A percentile compares a stretch with the other conserved stretches of the same genome.
Evolutionary conservation across 2,329 filamentous ascomycete genomes (phyloP).

Genomic region (Nannizziopsis barbatae): DNA sequence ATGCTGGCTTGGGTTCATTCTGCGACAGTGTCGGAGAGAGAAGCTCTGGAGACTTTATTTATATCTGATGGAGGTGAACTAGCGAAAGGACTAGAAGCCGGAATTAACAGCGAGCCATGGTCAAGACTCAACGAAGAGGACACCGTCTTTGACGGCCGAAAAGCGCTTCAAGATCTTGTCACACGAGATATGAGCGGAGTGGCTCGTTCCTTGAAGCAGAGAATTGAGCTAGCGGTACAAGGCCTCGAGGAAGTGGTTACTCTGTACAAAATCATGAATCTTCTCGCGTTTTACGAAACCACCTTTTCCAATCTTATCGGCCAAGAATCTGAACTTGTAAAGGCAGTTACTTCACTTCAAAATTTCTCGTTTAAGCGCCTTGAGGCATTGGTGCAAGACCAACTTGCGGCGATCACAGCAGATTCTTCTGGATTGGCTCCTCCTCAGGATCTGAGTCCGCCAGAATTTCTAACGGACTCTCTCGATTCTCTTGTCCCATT

Average conservation of each 20-base stretch:
- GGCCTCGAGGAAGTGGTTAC: constrained; percentile 81
- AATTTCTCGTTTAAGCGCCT: constrained; percentile 73
- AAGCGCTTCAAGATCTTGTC: constrained; percentile 73
- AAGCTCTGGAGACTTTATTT: constrained; percentile 84
- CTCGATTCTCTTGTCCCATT: constrained; percentile 66
- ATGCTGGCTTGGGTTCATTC: constrained; percentile 98
- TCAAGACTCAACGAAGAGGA: constrained; percentile 50
- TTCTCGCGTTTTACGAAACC: constrained; percentile 76
- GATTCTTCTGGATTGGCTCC: constrained; percentile 61
- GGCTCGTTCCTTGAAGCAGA: constrained; percentile 70
- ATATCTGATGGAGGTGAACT: constrained; percentile 84
- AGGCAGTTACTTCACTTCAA: constrained; percentile 57
- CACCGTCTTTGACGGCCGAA: constrained; percentile 62
- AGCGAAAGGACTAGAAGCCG: constrained; percentile 66
- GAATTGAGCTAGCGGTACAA: constrained; percentile 83
- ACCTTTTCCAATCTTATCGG: constrained; percentile 77
- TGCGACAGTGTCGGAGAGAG: constrained; percentile 81
- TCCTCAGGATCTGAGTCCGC: constrained; percentile 62
- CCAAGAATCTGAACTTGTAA: constrained; percentile 55
- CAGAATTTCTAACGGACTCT: constrained; percentile 68
- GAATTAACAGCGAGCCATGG: constrained; percentile 77
- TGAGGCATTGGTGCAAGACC: constrained; percentile 66
- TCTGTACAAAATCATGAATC: constrained; percentile 79
- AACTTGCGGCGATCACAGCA: constrained; percentile 52
- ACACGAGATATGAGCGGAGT: constrained; percentile 75